These are phyloP conservation scores for Ophioceras dolichostomum DNA, from an alignment of 2,329 filamentous ascomycete species.

Conservation along the genomic window DNA sequence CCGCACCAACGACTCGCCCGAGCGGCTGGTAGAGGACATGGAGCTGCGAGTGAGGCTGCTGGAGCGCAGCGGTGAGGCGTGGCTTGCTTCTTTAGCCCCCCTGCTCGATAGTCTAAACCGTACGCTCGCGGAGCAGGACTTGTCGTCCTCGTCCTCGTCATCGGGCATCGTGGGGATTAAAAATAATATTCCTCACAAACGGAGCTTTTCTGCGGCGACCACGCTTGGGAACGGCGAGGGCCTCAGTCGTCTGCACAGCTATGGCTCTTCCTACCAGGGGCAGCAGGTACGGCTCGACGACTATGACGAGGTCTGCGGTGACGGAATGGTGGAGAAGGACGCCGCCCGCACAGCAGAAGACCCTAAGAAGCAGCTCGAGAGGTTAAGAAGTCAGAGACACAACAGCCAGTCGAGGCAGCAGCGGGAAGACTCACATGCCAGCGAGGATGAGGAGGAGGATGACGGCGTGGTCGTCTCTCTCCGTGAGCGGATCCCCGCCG, in stretches of 20 bases:
- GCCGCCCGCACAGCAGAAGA: too few relatives aligned
- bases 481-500: neutral
- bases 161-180: neutral
- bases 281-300: neutral
- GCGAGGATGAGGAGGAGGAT: neutral
- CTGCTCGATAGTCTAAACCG: neutral
- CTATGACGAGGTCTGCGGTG: neutral
- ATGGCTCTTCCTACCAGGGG: neutral
- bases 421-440: too few relatives aligned
- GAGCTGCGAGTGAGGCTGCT: conserved; percentile 1
- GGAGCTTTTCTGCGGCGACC: neutral
- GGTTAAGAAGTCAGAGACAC: too few relatives aligned
- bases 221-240: neutral
- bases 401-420: too few relatives aligned
- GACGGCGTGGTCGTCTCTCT: neutral
- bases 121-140: conserved; percentile 1
- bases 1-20: neutral
- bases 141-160: too few relatives aligned
- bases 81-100: conserved; percentile 1
- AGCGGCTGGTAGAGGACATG: conserved; percentile 2
- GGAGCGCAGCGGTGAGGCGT: conserved; percentile 1
- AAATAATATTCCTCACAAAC: too few relatives aligned
- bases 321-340: neutral
- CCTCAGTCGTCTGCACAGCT: neutral
- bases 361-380: too few relatives aligned